Percentiles rank a stretch among this genome's conserved stretches.
These are phyloP conservation scores for Stygiomarasmius scandens DNA, from an alignment of 1,284 basidiomycete species.

Conservation along the genomic window DNA sequence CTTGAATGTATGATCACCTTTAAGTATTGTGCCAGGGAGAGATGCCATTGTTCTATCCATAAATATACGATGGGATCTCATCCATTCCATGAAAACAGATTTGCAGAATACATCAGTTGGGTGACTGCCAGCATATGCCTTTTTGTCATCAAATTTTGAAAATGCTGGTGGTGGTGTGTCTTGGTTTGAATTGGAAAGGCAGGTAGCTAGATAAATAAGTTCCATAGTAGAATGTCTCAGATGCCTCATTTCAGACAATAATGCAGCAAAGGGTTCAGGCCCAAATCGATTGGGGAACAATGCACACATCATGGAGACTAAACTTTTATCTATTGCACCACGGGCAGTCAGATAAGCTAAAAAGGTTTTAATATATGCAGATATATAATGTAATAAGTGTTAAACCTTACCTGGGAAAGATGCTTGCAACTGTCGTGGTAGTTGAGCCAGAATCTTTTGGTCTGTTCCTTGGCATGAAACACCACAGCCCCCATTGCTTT, in stretches of 20 bases:
- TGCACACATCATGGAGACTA: constrained; percentile 15
- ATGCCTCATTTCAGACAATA: constrained; percentile 14
- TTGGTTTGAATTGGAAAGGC: constrained; percentile 1
- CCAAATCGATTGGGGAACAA: constrained; percentile 18
- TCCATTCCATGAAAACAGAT: constrained; percentile 9
- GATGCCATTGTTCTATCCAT: constrained; percentile 14
- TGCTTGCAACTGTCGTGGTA: constrained; percentile 15
- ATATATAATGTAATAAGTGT: not conserved
- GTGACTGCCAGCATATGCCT: constrained; percentile 9
- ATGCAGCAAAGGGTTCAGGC: constrained; percentile 16
- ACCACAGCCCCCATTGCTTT: constrained; percentile 10
- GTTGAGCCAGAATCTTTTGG: constrained; percentile 15
- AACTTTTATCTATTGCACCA: constrained; percentile 16
- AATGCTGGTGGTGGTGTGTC: constrained; percentile 2
- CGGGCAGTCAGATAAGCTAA: constrained; percentile 16
- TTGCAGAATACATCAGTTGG: constrained; percentile 15
- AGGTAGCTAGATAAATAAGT: constrained; percentile 16
- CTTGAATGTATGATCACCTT: constrained; percentile 18
- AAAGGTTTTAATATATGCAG: not conserved
- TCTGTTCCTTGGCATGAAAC: constrained; percentile 13
- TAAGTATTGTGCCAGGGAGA: constrained; percentile 5
- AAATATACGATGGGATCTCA: constrained; percentile 13
- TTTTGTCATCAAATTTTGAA: constrained; percentile 9
- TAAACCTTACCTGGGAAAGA: constrained; percentile 18
- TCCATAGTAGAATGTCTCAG: constrained; percentile 12